Conservation (phyloP, 768 basidiomycete genomes). For the Collybia sordida region DNA sequence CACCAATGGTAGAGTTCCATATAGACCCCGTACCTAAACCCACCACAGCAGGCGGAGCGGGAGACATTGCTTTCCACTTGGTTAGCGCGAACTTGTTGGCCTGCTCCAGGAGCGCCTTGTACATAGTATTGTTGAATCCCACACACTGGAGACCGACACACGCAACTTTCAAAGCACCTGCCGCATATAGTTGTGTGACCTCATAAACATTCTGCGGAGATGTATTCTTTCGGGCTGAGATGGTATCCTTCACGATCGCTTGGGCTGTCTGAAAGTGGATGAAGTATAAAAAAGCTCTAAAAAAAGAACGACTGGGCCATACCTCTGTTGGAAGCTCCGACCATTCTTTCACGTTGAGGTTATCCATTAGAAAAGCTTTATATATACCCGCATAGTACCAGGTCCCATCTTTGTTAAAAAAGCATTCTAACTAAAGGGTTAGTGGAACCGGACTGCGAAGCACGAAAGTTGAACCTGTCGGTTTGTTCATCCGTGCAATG, state of each 20-base stretch:
- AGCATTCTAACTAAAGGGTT: constrained; percentile 50
- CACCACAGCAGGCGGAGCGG: constrained; percentile 6
- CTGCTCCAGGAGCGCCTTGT: constrained; percentile 65
- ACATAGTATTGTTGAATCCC: constrained; percentile 70
- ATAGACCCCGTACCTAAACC: constrained; percentile 10
- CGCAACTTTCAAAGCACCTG: constrained; percentile 70
- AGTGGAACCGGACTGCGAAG: background rate
- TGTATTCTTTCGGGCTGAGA: constrained; percentile 68
- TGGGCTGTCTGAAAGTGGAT: constrained; percentile 50
- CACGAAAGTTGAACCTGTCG: constrained; percentile 49
- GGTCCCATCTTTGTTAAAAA: constrained; percentile 75
- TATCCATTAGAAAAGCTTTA: constrained; percentile 61
- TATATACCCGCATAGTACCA: constrained; percentile 89
- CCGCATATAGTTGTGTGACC: constrained; percentile 67
- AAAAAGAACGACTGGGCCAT: constrained; percentile 9
- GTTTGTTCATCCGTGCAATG: constrained; percentile 53
- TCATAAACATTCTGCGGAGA: constrained; percentile 81
- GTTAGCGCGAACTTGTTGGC: constrained; percentile 46
- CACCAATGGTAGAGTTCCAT: constrained; percentile 9
- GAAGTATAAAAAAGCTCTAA: constrained; percentile 7
- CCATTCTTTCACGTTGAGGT: constrained; percentile 70
- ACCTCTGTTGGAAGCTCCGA: constrained; percentile 66
- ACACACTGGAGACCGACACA: constrained; percentile 77
- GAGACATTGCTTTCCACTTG: constrained; percentile 28
- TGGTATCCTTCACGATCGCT: constrained; percentile 69